Percentiles rank a stretch among this genome's conserved stretches.
Conservation (phyloP, 441 rosid species). For the Erysimum cheiri region DNA sequence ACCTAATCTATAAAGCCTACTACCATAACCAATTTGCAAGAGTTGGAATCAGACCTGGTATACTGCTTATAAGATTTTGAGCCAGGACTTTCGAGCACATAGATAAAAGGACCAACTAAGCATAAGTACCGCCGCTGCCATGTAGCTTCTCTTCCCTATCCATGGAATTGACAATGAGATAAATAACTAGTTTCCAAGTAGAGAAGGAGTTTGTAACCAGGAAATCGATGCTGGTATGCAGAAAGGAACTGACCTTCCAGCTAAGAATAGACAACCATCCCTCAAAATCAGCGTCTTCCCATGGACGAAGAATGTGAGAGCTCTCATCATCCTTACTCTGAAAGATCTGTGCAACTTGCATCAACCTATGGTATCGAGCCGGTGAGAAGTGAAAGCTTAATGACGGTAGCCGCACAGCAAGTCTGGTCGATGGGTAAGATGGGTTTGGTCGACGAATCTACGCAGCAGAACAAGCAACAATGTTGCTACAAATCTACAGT, state of each 20-base stretch:
- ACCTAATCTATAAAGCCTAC: constrained; percentile 26
- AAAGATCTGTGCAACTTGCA: constrained; percentile 87
- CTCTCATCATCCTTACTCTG: constrained; percentile 63
- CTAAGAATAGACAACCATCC: constrained; percentile 87
- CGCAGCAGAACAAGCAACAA: constrained; percentile 37
- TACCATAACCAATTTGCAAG: constrained; percentile 35
- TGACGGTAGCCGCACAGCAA: constrained; percentile 88
- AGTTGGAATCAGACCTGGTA: constrained; percentile 64
- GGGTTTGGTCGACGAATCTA: constrained; percentile 89
- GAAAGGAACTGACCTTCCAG: constrained; percentile 71
- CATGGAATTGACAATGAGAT: constrained; percentile 34
- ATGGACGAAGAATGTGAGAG: constrained; percentile 62
- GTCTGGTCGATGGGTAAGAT: constrained; percentile 89
- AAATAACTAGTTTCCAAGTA: constrained; percentile 35
- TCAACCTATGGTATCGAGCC: constrained; percentile 96
- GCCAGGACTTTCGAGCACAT: constrained; percentile 74
- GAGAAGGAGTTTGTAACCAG: constrained; percentile 24
- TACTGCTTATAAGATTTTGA: constrained; percentile 90
- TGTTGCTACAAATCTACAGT: constrained; percentile 18
- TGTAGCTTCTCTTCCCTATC: constrained; percentile 96
- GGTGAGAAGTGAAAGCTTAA: constrained; percentile 98
- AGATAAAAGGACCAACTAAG: constrained; percentile 93
- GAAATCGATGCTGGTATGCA: constrained; percentile 21
- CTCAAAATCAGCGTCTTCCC: constrained; percentile 96
- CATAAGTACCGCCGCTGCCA: constrained; percentile 91